These are phyloP conservation scores for Ailanthus altissimus DNA, from an alignment of 345 rosid genomes.

Conservation along the genomic window DNA sequence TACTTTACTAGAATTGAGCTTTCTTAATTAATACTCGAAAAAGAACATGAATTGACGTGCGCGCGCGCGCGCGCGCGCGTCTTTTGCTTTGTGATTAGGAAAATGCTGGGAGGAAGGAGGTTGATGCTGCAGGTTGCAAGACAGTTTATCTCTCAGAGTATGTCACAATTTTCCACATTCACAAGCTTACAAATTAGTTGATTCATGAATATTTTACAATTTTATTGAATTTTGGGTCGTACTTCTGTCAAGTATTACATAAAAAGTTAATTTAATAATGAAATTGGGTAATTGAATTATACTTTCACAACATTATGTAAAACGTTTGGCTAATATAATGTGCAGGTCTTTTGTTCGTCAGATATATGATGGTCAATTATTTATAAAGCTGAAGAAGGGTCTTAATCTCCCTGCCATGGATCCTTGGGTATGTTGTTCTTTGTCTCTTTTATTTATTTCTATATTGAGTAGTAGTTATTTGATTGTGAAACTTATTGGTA, in stretches of 20 bases:
- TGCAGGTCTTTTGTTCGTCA: conserved; percentile 81
- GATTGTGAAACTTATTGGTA: background rate
- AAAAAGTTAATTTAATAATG: background rate
- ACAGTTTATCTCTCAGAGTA: conserved; percentile 87
- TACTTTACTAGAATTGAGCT: background rate
- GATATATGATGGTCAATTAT: conserved; percentile 81
- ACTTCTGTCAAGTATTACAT: background rate
- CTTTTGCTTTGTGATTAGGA: conserved; percentile 44
- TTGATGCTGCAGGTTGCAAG: conserved; percentile 80
- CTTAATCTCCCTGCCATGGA: conserved; percentile 86
- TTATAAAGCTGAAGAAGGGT: conserved; percentile 75
- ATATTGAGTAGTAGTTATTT: background rate
- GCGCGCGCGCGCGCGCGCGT: background rate
- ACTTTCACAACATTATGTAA: background rate
- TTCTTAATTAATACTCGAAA: background rate
- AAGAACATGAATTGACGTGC: background rate
- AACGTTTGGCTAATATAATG: no score
- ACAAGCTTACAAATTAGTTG: conserved; percentile 4
- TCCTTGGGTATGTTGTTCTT: conserved; percentile 68
- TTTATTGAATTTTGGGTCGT: background rate
- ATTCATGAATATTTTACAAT: background rate
- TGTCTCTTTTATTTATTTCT: background rate
- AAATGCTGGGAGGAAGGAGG: conserved; percentile 63
- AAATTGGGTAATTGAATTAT: background rate
- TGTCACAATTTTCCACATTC: conserved; percentile 26